Evolutionary conservation across 2,329 filamentous ascomycete genomes (phyloP), one percentile per base, ranked within the genome.

Genomic region (Septoria linicola): DNA sequence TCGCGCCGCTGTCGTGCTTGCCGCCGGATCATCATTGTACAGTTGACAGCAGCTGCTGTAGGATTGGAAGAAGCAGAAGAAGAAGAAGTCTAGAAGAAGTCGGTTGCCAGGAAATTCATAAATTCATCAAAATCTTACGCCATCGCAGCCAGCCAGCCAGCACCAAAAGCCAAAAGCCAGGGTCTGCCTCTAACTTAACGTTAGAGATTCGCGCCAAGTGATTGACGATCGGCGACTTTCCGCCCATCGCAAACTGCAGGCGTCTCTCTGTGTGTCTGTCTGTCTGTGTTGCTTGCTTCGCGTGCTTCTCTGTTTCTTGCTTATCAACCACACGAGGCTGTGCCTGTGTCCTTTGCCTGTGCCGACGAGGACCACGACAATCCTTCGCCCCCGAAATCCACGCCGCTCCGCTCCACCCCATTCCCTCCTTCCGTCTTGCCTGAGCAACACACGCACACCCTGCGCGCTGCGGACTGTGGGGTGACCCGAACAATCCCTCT

Each of bases 1-100:
- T 95, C 89, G 62, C 88, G 80, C 63, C 89, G 80, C 71, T 91
- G 83, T 61, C 88, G 83, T 56, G 85, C 84, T 79, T 89, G 85
- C 77, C 85, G 81, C 64, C 85, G 81, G 74, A 68, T 64, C 68
- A 70, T 71, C 34, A 14, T 36, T 4, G 34, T 27, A 10, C 5
- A 5, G 10, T 19, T 63, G 47, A 81, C n/a, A 27, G 42, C 13
- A 43, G 41, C 19, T 34, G 11, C 25, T 25, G 34, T 37, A 35
- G 37, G 20, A 27, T 25, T 37, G 43, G 31, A 43, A 31, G 32
- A 43, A 43, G 41, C 32, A 16, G 25, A 43, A 13, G 39, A 43
- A 43, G 41, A 23, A 43, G 32, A 25, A 25, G 27, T 43, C 41
- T n/a, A n/a, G n/a, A n/a, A n/a, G n/a, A n/a, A n/a, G n/a, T n/a